Base-by-base conservation (phyloP, 192 early-diverging fungal genomes). In the Coemansia sp. region DNA sequence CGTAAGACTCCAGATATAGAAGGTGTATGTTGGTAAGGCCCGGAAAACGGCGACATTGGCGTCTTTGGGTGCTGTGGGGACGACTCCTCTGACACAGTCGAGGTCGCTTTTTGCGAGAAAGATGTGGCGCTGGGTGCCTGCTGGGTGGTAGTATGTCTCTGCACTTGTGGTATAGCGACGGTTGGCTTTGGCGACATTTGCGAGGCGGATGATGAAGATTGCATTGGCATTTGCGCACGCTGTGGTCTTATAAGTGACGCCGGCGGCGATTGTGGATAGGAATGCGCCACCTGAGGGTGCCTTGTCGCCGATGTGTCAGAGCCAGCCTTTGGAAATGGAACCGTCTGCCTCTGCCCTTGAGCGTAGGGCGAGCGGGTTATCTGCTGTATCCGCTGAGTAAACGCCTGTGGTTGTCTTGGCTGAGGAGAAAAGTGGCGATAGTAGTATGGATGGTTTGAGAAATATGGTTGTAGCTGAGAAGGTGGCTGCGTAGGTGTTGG, bases 21-120 rank as follows among this genome's bases (percentile, higher is more conserved):
- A n/a, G 39, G 32, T 25, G 54, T 50, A 29, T 45, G 52, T 29
- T 34, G 69, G 19, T 41, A 55, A 19, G 58, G 46, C 17, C 48
- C 38, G 5, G 58, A 40, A 27, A 51, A 43, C 36, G 54, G 39
- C 3, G 58, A 47, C 1, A 43, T 20, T 33, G 53, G 46, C 9
- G 34, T 26, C 22, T 38, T 52, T 27, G 35, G 33, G 17, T 38
- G 42, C n/a, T 52, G 53, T 3, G 62, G 62, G 5, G 61, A 57
- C 7, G 62, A 50, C 3, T 57, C 37, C 15, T 65, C 69, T 7
- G 61, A 53, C 5, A 61, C 59, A 26, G 56, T 56, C 7, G 68
- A 59, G 4, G 30, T 19, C 5, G 56, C 29, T 2, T 46, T 33
- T 14, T 39, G 30, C 32, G 46, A 29, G 22, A 41, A 32, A 22